Evolutionary conservation across 345 rosid species (phyloP), one percentile per base, ranked within the genome.

Genomic region (Eutrema heterophyllum): DNA sequence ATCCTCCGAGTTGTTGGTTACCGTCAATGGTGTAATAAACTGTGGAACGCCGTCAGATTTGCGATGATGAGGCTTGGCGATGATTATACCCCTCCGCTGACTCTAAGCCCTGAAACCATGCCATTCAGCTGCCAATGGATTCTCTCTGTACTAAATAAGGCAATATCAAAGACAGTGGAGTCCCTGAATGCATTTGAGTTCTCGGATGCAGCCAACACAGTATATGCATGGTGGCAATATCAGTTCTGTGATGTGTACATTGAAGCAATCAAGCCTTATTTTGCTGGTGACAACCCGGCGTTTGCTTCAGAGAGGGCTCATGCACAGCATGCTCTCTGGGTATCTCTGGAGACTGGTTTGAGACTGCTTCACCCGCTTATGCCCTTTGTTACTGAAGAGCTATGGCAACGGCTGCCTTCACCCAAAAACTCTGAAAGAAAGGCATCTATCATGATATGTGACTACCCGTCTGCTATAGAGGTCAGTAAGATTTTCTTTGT

Each of bases 11-110:
- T 95, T 43, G 92, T 88, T 72, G 98, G 97, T 18, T 92, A 92
- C 83, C 98, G 97, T n/a, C 98, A 95, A 58, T 95, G 99, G 99
- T 95, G 99, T 79, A 95, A 95, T 81, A 95, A 95, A 72, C 74
- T 95, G 44, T 92, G 99, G 98, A 92, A 95, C 75, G 99, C 98
- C 6, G 97, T 95, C 76, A 89, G 97, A 52, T 95, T 90, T 80
- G 96, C 96, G 11, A 87, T 95, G 97, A 86, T 86, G 83, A 95
- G 86, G 75, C 98, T 95, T 70, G 94, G 90, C 5, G 83, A 83
- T 62, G 83, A 75, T 75, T 90, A 83, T 72, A 39, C 69, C 16
- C 98, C 97, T 60, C 92, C 87, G 10, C 41, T 30, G 49, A 76
- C 38, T 38, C 68, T 88, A 33, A 21, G 51, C 67, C 87, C 79